Percentiles rank a stretch among this genome's conserved stretches.
Conservation (phyloP, 371 early-diverging fungal species). For the Circinella minor region DNA sequence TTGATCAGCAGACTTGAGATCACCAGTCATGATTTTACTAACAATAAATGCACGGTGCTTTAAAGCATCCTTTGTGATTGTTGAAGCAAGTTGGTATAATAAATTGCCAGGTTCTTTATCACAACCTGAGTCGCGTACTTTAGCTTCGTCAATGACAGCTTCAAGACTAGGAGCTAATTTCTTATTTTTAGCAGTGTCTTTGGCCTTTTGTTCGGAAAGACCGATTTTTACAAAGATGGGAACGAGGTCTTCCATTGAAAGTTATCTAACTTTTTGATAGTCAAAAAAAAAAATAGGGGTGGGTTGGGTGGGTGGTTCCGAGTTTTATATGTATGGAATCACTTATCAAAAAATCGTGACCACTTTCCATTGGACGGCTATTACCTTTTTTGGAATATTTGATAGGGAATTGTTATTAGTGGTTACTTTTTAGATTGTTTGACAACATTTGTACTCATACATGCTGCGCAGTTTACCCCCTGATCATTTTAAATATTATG, state of each 20-base stretch:
- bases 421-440: too few relatives aligned
- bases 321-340: too few relatives aligned
- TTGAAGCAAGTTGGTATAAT: constrained; percentile 87
- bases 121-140: constrained; percentile 61
- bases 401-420: too few relatives aligned
- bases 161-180: constrained; percentile 86
- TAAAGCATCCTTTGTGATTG: constrained; percentile 76
- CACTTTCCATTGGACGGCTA: too few relatives aligned
- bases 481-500: too few relatives aligned
- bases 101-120: constrained; percentile 78
- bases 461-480: too few relatives aligned
- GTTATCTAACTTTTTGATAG: not conserved
- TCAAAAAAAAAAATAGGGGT: not conserved
- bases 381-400: too few relatives aligned
- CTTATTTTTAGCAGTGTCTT: constrained; percentile 94
- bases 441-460: too few relatives aligned
- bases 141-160: constrained; percentile 65
- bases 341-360: too few relatives aligned
- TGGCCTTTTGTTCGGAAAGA: constrained; percentile 88
- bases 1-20: constrained; percentile 84
- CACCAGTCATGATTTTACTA: constrained; percentile 70
- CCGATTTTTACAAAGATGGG: constrained; percentile 86
- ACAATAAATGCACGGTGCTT: constrained; percentile 81
- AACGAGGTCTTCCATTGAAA: constrained; percentile 57
- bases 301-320: not conserved